Evolutionary conservation across 1,139 yeast genomes (phyloP).

Genomic region (Geotrichum citri-aurantii): DNA sequence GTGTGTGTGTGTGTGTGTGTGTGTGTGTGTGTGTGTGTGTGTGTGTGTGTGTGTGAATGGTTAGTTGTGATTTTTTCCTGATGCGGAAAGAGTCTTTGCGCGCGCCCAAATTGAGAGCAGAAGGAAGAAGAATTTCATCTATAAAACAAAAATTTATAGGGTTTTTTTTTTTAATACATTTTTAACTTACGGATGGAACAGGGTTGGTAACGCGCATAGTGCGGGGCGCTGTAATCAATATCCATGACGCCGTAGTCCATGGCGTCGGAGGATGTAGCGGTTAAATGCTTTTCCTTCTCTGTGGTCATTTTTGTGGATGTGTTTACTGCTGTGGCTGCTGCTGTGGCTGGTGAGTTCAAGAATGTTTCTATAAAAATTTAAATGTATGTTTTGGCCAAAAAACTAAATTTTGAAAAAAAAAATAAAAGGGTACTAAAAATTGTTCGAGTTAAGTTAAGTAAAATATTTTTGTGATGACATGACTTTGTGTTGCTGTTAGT

Average conservation of each 20-base stretch:
- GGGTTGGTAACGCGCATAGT: constrained; percentile 11
- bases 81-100: too few relatives aligned
- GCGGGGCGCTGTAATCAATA: constrained; percentile 13
- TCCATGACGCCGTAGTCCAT: neutral
- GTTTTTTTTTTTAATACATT: too few relatives aligned
- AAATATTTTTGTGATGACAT: neutral
- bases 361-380: neutral
- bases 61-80: too few relatives aligned
- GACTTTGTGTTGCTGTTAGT: neutral
- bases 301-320: neutral
- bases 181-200: constrained; percentile 10
- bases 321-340: neutral
- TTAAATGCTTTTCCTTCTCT: neutral
- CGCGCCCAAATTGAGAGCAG: too few relatives aligned
- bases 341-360: neutral
- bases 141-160: too few relatives aligned
- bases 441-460: neutral
- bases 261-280: neutral
- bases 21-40: too few relatives aligned
- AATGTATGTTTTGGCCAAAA: neutral
- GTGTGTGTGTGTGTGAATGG: too few relatives aligned
- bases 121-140: too few relatives aligned
- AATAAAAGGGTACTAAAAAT: neutral
- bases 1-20: too few relatives aligned
- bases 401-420: neutral